Conservation (phyloP, 2,329 filamentous ascomycete genomes). For the Ophiocordyceps sinensis region DNA sequence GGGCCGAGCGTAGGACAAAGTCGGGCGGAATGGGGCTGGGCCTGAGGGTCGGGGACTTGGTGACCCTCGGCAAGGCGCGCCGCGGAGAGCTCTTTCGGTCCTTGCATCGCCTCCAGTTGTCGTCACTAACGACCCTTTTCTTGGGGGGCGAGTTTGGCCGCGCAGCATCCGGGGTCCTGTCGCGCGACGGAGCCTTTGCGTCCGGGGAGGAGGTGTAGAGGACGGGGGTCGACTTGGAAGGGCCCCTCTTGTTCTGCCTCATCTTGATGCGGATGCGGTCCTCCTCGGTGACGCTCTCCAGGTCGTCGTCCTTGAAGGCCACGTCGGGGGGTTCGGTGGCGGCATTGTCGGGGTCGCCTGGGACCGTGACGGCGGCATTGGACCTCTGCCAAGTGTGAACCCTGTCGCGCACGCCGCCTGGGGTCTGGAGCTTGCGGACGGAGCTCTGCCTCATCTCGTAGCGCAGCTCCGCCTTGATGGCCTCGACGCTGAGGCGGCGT, state of each 20-base stretch:
- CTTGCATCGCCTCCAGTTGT: conserved; percentile 63
- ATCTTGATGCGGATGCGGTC: conserved; percentile 43
- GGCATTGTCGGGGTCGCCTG: conserved; percentile 34
- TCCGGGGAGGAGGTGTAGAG: conserved; percentile 9
- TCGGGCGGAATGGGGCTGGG: conserved; percentile 36
- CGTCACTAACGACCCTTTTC: conserved; percentile 87
- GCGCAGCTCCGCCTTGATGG: conserved; percentile 36
- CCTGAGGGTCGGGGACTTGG: conserved; percentile 9
- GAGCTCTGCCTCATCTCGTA: conserved; percentile 42
- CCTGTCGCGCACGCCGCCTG: conserved; percentile 58
- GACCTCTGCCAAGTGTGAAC: conserved; percentile 76
- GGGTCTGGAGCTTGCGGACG: conserved; percentile 45
- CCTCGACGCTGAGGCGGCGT: conserved; percentile 43
- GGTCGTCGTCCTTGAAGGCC: conserved; percentile 41
- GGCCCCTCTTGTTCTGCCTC: conserved; percentile 28
- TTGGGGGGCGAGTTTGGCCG: conserved; percentile 48
- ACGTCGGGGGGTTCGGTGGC: conserved; percentile 48
- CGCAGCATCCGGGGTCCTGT: conserved; percentile 7
- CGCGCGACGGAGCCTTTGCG: conserved; percentile 10
- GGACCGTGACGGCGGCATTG: conserved; percentile 50
- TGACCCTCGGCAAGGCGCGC: conserved; percentile 22
- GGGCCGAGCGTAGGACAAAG: conserved; percentile 37
- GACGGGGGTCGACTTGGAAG: conserved; percentile 14
- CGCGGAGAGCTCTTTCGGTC: conserved; percentile 34
- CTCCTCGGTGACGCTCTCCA: conserved; percentile 44